Percentiles rank a stretch among this genome's conserved stretches.
Evolutionary conservation across 176 grass and related monocot species (phyloP).

Genomic region (Alloteropsis semialata): DNA sequence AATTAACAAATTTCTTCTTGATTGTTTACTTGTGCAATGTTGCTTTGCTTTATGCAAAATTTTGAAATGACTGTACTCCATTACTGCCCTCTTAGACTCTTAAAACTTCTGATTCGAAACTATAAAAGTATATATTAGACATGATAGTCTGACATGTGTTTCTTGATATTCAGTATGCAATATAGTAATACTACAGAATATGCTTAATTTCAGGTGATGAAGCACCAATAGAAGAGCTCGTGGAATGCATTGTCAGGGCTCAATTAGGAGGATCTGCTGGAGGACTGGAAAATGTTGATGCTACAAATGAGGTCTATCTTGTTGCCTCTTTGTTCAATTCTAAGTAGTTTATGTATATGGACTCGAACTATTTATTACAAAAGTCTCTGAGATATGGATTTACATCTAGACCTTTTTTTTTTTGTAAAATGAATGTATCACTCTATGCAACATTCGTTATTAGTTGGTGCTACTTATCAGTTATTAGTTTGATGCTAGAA

Average conservation of each 20-base stretch:
- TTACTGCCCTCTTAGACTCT: background rate
- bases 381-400: background rate
- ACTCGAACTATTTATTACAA: background rate
- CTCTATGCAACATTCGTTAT: conserved; percentile 5
- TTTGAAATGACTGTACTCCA: background rate
- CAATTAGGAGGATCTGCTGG: conserved; percentile 35
- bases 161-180: conserved; percentile 20
- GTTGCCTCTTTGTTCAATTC: conserved; percentile 8
- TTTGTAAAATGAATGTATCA: background rate
- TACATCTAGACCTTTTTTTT: background rate
- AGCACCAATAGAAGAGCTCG: conserved; percentile 57
- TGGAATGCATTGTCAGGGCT: conserved; percentile 67
- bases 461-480: background rate
- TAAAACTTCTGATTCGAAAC: background rate
- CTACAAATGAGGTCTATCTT: conserved; percentile 42
- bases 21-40: background rate
- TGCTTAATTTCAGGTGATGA: conserved; percentile 61
- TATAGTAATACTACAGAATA: conserved; percentile 15
- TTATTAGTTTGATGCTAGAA: conserved; percentile 17
- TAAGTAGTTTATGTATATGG: background rate
- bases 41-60: background rate
- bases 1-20: conserved; percentile 1
- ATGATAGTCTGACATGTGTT: background rate
- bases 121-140: background rate
- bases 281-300: conserved; percentile 33